Conservation (phyloP, 2,329 filamentous ascomycete genomes). For the Mycocentrospora acerina region DNA sequence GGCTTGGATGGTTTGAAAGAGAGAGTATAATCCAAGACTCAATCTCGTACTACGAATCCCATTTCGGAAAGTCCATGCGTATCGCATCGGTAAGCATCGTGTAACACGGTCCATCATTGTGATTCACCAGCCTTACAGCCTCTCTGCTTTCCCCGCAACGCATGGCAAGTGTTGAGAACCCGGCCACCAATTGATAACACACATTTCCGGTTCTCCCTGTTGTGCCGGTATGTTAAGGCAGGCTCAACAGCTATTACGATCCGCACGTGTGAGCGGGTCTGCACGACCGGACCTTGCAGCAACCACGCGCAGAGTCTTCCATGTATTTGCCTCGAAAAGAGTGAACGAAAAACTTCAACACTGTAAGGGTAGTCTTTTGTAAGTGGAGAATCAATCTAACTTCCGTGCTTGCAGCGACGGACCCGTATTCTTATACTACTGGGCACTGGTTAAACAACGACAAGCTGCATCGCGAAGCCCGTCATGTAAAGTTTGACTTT, state of each 20-base stretch:
- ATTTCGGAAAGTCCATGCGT: too few relatives aligned
- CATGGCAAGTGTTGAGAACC: too few relatives aligned
- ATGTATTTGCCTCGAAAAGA: background rate
- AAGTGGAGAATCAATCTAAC: background rate
- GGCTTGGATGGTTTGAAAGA: too few relatives aligned
- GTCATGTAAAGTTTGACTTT: conserved; percentile 44
- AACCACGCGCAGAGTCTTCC: too few relatives aligned
- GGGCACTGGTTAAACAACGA: conserved; percentile 39
- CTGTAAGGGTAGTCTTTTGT: background rate
- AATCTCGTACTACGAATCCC: too few relatives aligned
- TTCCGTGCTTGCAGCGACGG: conserved; percentile 1
- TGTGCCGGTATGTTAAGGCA: background rate
- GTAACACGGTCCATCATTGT: too few relatives aligned
- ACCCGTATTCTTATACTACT: conserved; percentile 16
- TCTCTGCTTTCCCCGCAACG: too few relatives aligned
- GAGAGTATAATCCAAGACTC: too few relatives aligned
- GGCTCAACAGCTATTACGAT: background rate
- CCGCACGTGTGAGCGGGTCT: background rate
- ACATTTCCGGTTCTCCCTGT: background rate
- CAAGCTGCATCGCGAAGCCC: conserved; percentile 33
- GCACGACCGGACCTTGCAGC: background rate
- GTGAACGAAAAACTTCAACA: background rate
- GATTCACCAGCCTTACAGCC: too few relatives aligned
- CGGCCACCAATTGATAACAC: too few relatives aligned
- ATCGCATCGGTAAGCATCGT: too few relatives aligned